Conservation (phyloP, 768 basidiomycete genomes). For the Rhodotorula diobovata region DNA sequence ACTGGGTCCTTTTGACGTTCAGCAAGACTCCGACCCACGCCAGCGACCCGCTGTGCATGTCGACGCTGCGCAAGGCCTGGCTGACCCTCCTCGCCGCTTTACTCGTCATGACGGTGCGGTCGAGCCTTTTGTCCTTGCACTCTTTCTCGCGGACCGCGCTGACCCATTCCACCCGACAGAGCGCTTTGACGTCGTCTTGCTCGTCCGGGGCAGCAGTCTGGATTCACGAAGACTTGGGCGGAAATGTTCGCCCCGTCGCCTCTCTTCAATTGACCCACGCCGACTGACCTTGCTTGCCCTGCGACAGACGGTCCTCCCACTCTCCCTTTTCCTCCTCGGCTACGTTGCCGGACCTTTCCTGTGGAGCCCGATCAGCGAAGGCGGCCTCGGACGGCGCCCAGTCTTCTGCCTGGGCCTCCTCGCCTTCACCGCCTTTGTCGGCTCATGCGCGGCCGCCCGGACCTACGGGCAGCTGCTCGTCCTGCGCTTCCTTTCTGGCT, state of each 20-base stretch:
- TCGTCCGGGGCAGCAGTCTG: conserved; percentile 21
- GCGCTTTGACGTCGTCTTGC: conserved; percentile 1
- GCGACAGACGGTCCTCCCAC: conserved; percentile 10
- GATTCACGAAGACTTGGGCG: conserved; percentile 9
- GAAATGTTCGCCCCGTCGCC: not conserved
- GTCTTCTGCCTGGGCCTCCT: conserved; percentile 15
- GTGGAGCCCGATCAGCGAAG: conserved; percentile 9
- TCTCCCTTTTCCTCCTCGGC: conserved; percentile 22
- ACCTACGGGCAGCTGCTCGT: conserved; percentile 13
- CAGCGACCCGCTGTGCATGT: conserved; percentile 9
- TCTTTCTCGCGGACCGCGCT: not conserved
- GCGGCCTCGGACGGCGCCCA: conserved; percentile 13
- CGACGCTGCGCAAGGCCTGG: not conserved
- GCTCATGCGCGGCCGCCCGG: conserved; percentile 11
- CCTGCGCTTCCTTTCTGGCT: conserved; percentile 22
- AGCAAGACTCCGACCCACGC: not conserved
- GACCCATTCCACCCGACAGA: too few species aligned
- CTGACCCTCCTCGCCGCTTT: conserved; percentile 18
- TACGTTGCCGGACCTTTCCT: conserved; percentile 24
- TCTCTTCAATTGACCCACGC: too few species aligned
- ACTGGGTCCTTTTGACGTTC: conserved; percentile 12
- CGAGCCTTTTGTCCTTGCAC: too few species aligned
- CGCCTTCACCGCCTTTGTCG: conserved; percentile 17
- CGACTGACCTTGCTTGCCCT: not conserved
- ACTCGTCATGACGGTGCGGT: conserved; percentile 16